Evolutionary conservation across 345 rosid genomes (phyloP).

Genomic region (Pistacia integerrima): DNA sequence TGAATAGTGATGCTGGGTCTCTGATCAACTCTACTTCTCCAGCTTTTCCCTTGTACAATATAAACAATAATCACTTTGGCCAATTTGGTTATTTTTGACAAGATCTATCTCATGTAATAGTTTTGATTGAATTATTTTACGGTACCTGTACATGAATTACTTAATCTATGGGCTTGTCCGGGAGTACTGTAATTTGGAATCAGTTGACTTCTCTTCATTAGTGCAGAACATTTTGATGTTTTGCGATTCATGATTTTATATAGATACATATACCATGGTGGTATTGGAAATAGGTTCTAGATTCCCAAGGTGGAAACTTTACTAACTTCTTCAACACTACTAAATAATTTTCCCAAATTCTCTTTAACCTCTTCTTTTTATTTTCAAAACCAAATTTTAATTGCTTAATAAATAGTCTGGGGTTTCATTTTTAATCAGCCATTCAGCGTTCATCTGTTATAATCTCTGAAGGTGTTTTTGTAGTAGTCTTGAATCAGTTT

Average conservation of each 20-base stretch:
- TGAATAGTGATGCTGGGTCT: not conserved
- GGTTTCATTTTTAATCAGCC: not conserved
- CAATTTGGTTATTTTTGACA: not conserved
- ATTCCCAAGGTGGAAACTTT: not conserved
- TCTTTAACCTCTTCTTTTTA: not conserved
- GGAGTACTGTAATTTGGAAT: not conserved
- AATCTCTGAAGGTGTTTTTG: not conserved
- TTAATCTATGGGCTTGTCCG: not conserved
- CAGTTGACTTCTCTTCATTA: not conserved
- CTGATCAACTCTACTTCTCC: not conserved
- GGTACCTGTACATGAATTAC: not conserved
- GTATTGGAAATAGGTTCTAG: not conserved
- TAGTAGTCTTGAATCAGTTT: conserved; percentile 8
- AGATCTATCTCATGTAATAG: not conserved
- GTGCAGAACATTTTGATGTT: not conserved
- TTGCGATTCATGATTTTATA: not conserved
- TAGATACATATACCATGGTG: not conserved
- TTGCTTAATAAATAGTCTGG: not conserved
- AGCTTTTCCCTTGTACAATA: not conserved
- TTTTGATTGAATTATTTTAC: not conserved
- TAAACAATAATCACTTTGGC: not conserved
- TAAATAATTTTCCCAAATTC: not conserved
- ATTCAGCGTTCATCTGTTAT: not conserved
- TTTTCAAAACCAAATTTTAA: not conserved
- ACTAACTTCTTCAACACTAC: not conserved